Conservation (phyloP, 306 rosid species). For the Corylus heterophylla region DNA sequence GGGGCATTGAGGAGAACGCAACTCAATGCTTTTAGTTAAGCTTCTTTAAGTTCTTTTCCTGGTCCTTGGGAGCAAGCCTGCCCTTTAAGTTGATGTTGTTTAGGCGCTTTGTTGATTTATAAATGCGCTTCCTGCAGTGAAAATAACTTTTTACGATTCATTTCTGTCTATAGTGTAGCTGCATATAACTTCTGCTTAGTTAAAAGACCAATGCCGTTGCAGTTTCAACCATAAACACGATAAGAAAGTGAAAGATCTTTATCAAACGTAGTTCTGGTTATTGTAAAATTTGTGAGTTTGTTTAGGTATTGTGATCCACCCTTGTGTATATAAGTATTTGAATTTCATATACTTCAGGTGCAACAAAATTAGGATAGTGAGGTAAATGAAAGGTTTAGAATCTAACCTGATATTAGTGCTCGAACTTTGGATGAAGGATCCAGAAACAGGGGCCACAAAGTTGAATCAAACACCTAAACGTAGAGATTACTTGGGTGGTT, state of each 20-base stretch:
- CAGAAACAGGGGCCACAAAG: not conserved
- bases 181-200: not conserved
- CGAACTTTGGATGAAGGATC: not conserved
- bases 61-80: not conserved
- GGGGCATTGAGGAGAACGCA: not conserved
- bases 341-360: not conserved
- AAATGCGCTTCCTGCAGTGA: not conserved
- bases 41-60: not conserved
- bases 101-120: not conserved
- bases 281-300: not conserved
- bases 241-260: not conserved
- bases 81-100: not conserved
- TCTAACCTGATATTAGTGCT: not conserved
- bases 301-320: not conserved
- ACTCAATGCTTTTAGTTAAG: not conserved
- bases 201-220: not conserved
- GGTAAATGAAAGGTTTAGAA: not conserved
- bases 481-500: not conserved
- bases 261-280: not conserved
- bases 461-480: not conserved
- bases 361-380: not conserved
- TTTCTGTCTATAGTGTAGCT: not conserved
- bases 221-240: not conserved
- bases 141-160: not conserved
- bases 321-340: not conserved